Base-by-base conservation (phyloP, 768 basidiomycete genomes). In the Boletus tomentosulus region DNA sequence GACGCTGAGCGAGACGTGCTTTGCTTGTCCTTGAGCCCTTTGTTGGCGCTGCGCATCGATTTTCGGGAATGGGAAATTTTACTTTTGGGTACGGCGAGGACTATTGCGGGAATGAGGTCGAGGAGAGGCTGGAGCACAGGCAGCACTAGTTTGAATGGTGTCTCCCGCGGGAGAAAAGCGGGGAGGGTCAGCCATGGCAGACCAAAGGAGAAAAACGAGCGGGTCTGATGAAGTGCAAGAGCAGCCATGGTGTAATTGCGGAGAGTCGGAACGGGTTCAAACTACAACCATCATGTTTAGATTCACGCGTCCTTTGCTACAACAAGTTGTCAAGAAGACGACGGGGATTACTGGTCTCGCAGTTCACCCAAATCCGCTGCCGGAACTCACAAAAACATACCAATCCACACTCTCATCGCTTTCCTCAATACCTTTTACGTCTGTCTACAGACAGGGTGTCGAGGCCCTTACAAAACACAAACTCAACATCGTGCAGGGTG, bases 41-140 rank as follows among this genome's bases (percentile, higher is more conserved):
- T 98, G 71, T 94, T 93, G 15, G 94, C 88, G 57, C 84, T 85
- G 39, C 95, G 80, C 93, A 96, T 96, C n/a, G 87, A 81, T 71
- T 98, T 98, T 48, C 90, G 79, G 22, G 92, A 93, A 72, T 98
- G 94, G 0, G 94, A 93, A 11, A 85, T 80, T 73, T 95, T 95
- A 69, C 87, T 88, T 74, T 98, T 98, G 25, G 96, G 96, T 2
- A 96, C 96, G 25, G 94, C 93, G 41, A 93, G 81, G 19, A 98
- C 75, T 68, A 95, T 84, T 1, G 93, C 80, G 12, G 95, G 95
- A 57, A 98, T 79, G 42, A 97, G 81, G 57, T 95, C 90, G 38
- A 77, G 71, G 22, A 86, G 70, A 3, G 78, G 74, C 35, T 75
- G 73, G 35, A 81, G 62, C 5, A 73, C 57, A 11, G 77, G 79